Conservation (phyloP, 2,329 filamentous ascomycete species). For the Teratosphaeria nubilosa region DNA sequence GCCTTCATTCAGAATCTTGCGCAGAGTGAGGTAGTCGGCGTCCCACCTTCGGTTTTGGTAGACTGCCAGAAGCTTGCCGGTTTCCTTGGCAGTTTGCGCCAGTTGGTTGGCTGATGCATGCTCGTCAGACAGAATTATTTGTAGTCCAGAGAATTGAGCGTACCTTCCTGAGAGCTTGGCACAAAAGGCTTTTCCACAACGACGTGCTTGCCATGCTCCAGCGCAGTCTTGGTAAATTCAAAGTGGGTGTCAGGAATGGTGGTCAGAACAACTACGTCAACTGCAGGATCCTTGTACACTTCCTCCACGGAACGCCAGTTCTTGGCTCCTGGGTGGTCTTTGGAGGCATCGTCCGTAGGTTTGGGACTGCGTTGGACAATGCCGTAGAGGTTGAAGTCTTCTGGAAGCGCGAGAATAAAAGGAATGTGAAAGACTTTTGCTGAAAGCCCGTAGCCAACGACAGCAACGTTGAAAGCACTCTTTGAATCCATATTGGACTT, state of each 20-base stretch:
- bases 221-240: slow-evolving; percentile 50
- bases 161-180: slow-evolving; percentile 56
- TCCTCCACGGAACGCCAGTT: slow-evolving; percentile 54
- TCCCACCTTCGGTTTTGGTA: slow-evolving; percentile 62
- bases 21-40: slow-evolving; percentile 62
- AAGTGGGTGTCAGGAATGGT: slow-evolving; percentile 66
- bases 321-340: slow-evolving; percentile 56
- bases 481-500: neutral
- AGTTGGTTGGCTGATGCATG: slow-evolving; percentile 39
- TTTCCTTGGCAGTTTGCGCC: slow-evolving; percentile 29
- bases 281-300: slow-evolving; percentile 53
- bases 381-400: slow-evolving; percentile 57
- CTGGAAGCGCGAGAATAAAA: slow-evolving; percentile 52
- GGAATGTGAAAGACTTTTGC: slow-evolving; percentile 81
- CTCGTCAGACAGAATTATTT: neutral
- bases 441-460: slow-evolving; percentile 52
- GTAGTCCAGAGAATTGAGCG: neutral
- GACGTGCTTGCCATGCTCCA: slow-evolving; percentile 65
- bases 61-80: slow-evolving; percentile 34
- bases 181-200: slow-evolving; percentile 79
- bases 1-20: slow-evolving; percentile 49
- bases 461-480: slow-evolving; percentile 41
- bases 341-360: slow-evolving; percentile 53
- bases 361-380: slow-evolving; percentile 66
- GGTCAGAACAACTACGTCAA: slow-evolving; percentile 62